Evolutionary conservation across 306 rosid genomes (phyloP).

Genomic region (Parietaria judaica): DNA sequence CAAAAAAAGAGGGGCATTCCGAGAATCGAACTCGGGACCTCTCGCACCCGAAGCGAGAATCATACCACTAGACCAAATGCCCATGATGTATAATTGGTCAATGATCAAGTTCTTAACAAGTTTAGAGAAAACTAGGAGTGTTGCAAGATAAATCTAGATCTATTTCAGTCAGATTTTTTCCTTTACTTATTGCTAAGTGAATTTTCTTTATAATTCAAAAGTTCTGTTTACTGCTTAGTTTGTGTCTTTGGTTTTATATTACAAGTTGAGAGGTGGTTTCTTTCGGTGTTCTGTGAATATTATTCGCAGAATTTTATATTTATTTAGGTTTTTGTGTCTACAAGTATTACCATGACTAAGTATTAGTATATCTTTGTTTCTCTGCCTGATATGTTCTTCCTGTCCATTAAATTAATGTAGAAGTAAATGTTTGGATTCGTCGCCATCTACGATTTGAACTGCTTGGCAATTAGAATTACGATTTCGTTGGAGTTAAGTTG

Average conservation of each 20-base stretch:
- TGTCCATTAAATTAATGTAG: not conserved
- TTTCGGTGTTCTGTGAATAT: not conserved
- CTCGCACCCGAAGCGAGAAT: too few relatives aligned
- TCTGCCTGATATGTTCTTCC: not conserved
- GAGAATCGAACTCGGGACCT: too few relatives aligned
- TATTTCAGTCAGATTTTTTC: too few relatives aligned
- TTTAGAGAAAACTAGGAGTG: too few relatives aligned
- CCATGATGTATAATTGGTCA: too few relatives aligned
- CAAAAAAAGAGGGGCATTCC: too few relatives aligned
- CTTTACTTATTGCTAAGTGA: too few relatives aligned
- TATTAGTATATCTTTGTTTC: not conserved
- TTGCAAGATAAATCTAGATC: too few relatives aligned
- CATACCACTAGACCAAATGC: too few relatives aligned
- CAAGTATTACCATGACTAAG: not conserved
- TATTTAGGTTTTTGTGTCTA: not conserved
- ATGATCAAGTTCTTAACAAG: too few relatives aligned
- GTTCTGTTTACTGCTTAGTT: not conserved
- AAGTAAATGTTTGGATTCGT: not conserved
- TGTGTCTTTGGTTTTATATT: not conserved
- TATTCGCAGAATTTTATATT: not conserved
- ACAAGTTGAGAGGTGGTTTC: not conserved
- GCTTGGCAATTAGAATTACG: too few relatives aligned
- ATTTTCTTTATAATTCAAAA: too few relatives aligned
- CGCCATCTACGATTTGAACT: not conserved
- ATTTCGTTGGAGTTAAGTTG: not conserved